Evolutionary conservation across 179 eudicot genomes (phyloP).

Genomic region (Nepenthes alata): DNA sequence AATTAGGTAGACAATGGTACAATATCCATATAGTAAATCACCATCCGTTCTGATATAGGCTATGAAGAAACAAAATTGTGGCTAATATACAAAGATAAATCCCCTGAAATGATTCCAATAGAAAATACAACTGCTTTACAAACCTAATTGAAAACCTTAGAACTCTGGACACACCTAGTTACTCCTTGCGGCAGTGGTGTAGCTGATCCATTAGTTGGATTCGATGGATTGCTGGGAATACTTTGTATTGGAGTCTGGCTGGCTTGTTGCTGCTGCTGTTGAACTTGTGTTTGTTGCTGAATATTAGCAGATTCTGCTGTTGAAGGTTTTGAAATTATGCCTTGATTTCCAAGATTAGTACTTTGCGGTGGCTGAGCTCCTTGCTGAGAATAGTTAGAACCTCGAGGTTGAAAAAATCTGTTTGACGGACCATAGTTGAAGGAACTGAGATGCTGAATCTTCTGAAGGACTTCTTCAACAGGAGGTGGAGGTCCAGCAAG

Average conservation of each 20-base stretch:
- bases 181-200: slow-evolving; percentile 91
- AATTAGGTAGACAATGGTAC: slow-evolving; percentile 3
- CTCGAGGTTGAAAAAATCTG: slow-evolving; percentile 62
- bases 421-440: slow-evolving; percentile 52
- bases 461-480: slow-evolving; percentile 87
- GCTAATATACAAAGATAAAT: slow-evolving; percentile 21
- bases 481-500: slow-evolving; percentile 96
- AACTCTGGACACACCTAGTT: slow-evolving; percentile 96
- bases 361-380: slow-evolving; percentile 49
- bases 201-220: slow-evolving; percentile 49
- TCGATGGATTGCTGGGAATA: slow-evolving; percentile 39
- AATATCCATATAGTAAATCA: slow-evolving; percentile 4
- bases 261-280: slow-evolving; percentile 40
- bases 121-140: slow-evolving; percentile 25
- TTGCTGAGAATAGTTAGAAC: slow-evolving; percentile 51
- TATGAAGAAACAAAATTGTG: slow-evolving; percentile 22
- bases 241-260: slow-evolving; percentile 46
- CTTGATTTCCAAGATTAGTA: slow-evolving; percentile 38
- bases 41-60: slow-evolving; percentile 11
- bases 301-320: slow-evolving; percentile 41
- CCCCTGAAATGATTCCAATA: slow-evolving; percentile 19
- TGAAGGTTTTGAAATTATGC: slow-evolving; percentile 27
- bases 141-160: slow-evolving; percentile 47
- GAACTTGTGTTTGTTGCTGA: slow-evolving; percentile 37
- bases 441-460: slow-evolving; percentile 78